These are phyloP conservation scores for Trypanosoma lewisi DNA, from an alignment of 208 protist genomes.

Conservation along the genomic window DNA sequence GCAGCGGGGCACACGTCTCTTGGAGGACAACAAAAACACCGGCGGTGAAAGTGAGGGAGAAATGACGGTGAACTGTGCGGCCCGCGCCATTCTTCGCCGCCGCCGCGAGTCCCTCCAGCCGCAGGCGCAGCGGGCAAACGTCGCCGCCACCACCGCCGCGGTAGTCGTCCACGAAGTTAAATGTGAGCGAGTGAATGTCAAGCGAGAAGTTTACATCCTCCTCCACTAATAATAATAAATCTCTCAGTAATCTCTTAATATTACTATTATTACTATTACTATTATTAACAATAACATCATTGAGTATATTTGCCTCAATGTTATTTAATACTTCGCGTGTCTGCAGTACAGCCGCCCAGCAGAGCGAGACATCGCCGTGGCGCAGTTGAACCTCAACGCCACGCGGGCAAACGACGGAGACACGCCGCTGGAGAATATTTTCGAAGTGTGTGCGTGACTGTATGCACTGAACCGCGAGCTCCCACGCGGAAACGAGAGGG, in stretches of 20 bases:
- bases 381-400: conserved; percentile 50
- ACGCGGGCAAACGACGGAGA: conserved; percentile 29
- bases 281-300: conserved; percentile 17
- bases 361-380: conserved; percentile 52
- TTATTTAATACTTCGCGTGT: conserved; percentile 38
- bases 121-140: conserved; percentile 39
- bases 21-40: too few species aligned
- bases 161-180: conserved; percentile 53
- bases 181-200: conserved; percentile 25
- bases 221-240: too few species aligned
- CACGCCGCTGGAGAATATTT: conserved; percentile 1
- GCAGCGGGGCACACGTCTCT: too few species aligned
- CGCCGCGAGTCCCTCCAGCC: conserved; percentile 30
- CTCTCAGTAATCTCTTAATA: too few species aligned
- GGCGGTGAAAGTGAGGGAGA: conserved; percentile 23
- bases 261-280: too few species aligned
- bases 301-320: conserved; percentile 36
- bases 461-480: conserved; percentile 20
- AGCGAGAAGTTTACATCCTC: conserved; percentile 12
- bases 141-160: conserved; percentile 27
- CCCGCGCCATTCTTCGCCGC: too few species aligned
- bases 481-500: conserved; percentile 31
- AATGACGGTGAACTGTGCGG: too few species aligned
- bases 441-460: not conserved
- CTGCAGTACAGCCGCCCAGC: conserved; percentile 29